These are phyloP conservation scores for Lentinula sp. DNA, from an alignment of 768 basidiomycete genomes.

Conservation along the genomic window DNA sequence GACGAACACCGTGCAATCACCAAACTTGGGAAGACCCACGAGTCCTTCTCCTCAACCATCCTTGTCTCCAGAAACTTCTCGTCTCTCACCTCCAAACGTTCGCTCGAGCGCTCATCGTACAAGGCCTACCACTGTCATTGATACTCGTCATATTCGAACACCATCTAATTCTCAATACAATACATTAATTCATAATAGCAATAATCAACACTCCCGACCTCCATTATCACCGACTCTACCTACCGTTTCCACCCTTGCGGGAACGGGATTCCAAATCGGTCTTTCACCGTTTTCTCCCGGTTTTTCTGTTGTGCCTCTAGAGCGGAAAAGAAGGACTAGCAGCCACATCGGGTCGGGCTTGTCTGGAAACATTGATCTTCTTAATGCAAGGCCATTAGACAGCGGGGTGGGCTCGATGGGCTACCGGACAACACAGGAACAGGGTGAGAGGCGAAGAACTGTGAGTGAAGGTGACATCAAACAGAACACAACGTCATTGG, in stretches of 20 bases:
- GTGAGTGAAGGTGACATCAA: slow-evolving; percentile 46
- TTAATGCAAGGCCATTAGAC: background rate
- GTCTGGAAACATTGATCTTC: background rate
- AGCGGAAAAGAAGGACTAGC: slow-evolving; percentile 35
- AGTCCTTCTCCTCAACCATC: slow-evolving; percentile 3
- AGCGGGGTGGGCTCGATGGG: background rate
- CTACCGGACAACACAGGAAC: slow-evolving; percentile 8
- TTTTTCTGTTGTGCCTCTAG: slow-evolving; percentile 59
- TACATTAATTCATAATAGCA: slow-evolving; percentile 10
- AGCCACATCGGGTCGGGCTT: slow-evolving; percentile 25
- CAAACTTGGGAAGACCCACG: background rate
- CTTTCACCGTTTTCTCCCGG: slow-evolving; percentile 72
- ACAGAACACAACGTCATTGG: background rate
- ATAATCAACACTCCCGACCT: slow-evolving; percentile 7
- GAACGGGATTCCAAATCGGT: slow-evolving; percentile 66
- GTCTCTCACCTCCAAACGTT: background rate
- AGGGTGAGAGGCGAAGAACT: slow-evolving; percentile 32
- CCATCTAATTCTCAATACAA: slow-evolving; percentile 1
- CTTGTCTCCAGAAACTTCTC: background rate
- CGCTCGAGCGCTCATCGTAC: background rate
- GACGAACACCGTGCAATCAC: background rate
- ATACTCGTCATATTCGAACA: background rate
- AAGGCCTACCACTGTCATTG: slow-evolving; percentile 1
- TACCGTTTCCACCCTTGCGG: slow-evolving; percentile 28
- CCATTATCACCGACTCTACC: slow-evolving; percentile 25